phyloP scores from a whole-genome alignment of 805 yeast species.

The Zygosaccharomyces kombuchaensis region DNA sequence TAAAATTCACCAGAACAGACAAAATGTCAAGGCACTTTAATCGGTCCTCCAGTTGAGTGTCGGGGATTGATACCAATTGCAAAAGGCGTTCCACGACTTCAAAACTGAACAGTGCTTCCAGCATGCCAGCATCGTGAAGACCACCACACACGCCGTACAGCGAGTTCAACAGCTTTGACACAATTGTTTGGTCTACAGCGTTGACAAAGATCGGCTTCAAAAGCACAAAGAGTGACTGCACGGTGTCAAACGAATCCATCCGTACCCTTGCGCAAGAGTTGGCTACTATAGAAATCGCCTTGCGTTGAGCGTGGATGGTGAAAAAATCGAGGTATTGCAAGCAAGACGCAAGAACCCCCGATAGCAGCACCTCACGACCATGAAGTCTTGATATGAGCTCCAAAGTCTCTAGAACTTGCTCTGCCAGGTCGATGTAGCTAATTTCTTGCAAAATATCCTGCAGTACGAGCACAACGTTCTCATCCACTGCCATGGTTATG shows the following conservation, averaged over 20 bases:
- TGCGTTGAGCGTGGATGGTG: constrained; percentile 82
- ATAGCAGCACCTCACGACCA: constrained; percentile 48
- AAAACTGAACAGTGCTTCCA: constrained; percentile 24
- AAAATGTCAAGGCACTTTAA: constrained; percentile 39
- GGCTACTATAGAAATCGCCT: constrained; percentile 69
- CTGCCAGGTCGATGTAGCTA: constrained; percentile 84
- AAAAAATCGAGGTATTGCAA: constrained; percentile 79
- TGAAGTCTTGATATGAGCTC: constrained; percentile 59
- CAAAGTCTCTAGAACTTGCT: constrained; percentile 76
- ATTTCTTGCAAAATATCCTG: constrained; percentile 66
- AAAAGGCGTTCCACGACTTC: constrained; percentile 36
- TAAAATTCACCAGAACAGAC: constrained; percentile 42
- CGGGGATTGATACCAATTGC: constrained; percentile 28
- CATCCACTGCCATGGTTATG: constrained; percentile 55
- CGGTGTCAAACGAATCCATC: constrained; percentile 40
- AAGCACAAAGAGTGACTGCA: constrained; percentile 55
- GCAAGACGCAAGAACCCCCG: constrained; percentile 59
- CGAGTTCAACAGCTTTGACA: constrained; percentile 21
- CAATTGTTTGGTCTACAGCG: constrained; percentile 45
- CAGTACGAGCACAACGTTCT: constrained; percentile 62
- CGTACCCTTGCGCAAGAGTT: constrained; percentile 55
- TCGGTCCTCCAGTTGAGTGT: constrained; percentile 31
- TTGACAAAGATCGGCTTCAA: constrained; percentile 51
- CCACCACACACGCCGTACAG: constrained; percentile 29
- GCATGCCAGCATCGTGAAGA: constrained; percentile 15